phyloP scores from a whole-genome alignment of 306 rosid genomes.

The Cicer yamashitae region DNA sequence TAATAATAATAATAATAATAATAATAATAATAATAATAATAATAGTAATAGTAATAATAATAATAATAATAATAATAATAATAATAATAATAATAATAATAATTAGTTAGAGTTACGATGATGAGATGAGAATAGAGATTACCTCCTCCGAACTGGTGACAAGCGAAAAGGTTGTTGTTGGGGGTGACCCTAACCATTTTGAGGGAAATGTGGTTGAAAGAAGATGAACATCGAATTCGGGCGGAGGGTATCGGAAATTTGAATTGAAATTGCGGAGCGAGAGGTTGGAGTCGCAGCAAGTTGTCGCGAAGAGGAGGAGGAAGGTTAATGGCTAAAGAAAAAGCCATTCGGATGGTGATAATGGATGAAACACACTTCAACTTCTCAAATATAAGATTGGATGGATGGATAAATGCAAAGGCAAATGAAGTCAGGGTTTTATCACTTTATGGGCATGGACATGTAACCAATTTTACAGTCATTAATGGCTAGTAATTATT shows the following conservation, averaged over 20 bases:
- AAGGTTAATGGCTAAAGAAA: conserved; percentile 30
- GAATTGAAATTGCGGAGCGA: conserved; percentile 11
- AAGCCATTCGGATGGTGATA: conserved; percentile 29
- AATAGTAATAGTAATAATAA: too few species aligned
- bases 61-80: too few species aligned
- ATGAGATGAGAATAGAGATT: neutral
- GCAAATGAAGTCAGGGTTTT: too few species aligned
- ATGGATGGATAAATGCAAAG: too few species aligned
- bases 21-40: too few species aligned
- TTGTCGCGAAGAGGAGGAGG: conserved; percentile 6
- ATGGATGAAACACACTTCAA: neutral
- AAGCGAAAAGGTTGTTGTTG: conserved; percentile 19
- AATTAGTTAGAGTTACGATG: neutral
- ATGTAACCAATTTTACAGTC: too few species aligned
- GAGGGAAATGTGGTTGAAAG: conserved; percentile 40
- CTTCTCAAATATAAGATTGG: too few species aligned
- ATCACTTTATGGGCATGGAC: too few species aligned
- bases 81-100: too few species aligned
- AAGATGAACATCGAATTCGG: conserved; percentile 35
- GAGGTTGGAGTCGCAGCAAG: neutral
- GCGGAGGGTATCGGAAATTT: conserved; percentile 27
- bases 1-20: too few species aligned
- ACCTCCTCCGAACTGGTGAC: conserved; percentile 41
- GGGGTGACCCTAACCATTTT: neutral
- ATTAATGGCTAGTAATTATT: too few species aligned